A percentile compares a stretch with the other conserved stretches of the same genome.
Evolutionary conservation across 2,329 filamentous ascomycete species (phyloP).

Genomic region (Pyrenophora teres): DNA sequence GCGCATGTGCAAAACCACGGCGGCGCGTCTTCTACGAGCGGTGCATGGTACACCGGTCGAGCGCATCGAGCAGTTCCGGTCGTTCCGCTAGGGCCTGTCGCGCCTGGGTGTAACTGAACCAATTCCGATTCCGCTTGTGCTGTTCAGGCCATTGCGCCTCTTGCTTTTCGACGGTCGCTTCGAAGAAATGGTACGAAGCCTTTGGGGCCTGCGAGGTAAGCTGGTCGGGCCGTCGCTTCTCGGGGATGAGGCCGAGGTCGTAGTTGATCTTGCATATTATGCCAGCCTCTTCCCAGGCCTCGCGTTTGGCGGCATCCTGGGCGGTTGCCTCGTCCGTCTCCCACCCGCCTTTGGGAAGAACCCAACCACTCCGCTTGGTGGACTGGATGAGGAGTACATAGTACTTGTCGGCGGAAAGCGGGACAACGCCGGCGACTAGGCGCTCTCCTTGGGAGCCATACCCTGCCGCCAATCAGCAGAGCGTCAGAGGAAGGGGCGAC

Average conservation of each 20-base stretch:
- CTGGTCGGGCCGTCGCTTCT: constrained; percentile 67
- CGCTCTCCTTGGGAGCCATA: constrained; percentile 92
- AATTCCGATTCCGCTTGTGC: constrained; percentile 86
- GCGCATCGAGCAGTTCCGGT: constrained; percentile 85
- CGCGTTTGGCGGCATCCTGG: constrained; percentile 79
- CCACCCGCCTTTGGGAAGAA: constrained; percentile 97
- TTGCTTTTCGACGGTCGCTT: constrained; percentile 85
- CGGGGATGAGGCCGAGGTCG: constrained; percentile 84
- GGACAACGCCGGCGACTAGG: constrained; percentile 92
- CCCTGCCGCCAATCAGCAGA: constrained; percentile 59
- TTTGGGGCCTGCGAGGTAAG: constrained; percentile 69
- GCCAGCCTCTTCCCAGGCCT: constrained; percentile 98
- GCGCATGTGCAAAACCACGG: constrained; percentile 17
- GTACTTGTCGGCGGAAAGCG: constrained; percentile 81
- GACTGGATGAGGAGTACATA: constrained; percentile 94
- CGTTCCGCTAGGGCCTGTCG: constrained; percentile 73
- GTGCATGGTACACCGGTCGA: constrained; percentile 72
- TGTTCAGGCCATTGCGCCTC: constrained; percentile 90
- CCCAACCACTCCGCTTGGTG: constrained; percentile 88
- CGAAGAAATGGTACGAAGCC: constrained; percentile 78
- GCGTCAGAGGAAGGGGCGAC: background rate
- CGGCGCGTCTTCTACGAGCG: constrained; percentile 32
- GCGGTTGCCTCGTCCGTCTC: constrained; percentile 89
- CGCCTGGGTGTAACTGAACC: constrained; percentile 88
- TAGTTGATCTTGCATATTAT: constrained; percentile 83